A percentile compares a stretch with the other conserved stretches of the same genome.
Conservation (phyloP, 2,329 filamentous ascomycete species). For the Fusarium buharicum region DNA sequence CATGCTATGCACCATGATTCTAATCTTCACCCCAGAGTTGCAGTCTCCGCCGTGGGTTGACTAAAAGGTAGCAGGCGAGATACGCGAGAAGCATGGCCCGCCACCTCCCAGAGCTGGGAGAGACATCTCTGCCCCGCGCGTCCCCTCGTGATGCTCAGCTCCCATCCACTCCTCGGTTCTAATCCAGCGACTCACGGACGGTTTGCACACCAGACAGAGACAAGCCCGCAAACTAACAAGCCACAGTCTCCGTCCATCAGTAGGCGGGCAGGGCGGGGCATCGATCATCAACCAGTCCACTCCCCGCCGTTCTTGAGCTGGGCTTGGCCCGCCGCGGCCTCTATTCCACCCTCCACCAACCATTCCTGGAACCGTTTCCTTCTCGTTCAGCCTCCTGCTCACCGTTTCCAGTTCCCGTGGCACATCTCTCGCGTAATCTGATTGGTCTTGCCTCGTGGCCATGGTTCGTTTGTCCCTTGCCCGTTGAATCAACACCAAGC, state of each 20-base stretch:
- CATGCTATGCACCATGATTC: slow-evolving; percentile 35
- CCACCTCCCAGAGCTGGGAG: slow-evolving; percentile 19
- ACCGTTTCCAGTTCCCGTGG: slow-evolving; percentile 10
- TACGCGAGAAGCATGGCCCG: slow-evolving; percentile 43
- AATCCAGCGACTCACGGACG: slow-evolving; percentile 24
- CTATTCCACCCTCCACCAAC: slow-evolving; percentile 22
- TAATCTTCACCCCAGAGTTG: slow-evolving; percentile 33
- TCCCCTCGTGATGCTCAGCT: slow-evolving; percentile 41
- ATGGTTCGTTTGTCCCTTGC: slow-evolving; percentile 9
- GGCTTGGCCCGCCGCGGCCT: slow-evolving; percentile 30
- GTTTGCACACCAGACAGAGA: slow-evolving; percentile 4
- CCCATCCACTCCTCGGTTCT: slow-evolving; percentile 27
- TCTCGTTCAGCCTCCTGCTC: slow-evolving; percentile 29
- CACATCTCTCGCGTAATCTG: slow-evolving; percentile 12
- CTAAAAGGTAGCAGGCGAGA: slow-evolving; percentile 36
- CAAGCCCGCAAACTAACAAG: slow-evolving; percentile 37
- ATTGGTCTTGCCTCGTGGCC: slow-evolving; percentile 19
- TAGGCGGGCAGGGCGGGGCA: slow-evolving; percentile 24
- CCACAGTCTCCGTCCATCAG: slow-evolving; percentile 28
- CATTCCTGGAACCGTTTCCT: slow-evolving; percentile 22
- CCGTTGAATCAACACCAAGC: slow-evolving; percentile 2
- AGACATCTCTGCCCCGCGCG: slow-evolving; percentile 33
- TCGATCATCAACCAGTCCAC: slow-evolving; percentile 28
- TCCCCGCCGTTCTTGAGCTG: slow-evolving; percentile 34
- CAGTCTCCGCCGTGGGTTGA: slow-evolving; percentile 30